Base-by-base conservation (phyloP, 352 stramenopile species). In the Elongisporangium undulatum region DNA sequence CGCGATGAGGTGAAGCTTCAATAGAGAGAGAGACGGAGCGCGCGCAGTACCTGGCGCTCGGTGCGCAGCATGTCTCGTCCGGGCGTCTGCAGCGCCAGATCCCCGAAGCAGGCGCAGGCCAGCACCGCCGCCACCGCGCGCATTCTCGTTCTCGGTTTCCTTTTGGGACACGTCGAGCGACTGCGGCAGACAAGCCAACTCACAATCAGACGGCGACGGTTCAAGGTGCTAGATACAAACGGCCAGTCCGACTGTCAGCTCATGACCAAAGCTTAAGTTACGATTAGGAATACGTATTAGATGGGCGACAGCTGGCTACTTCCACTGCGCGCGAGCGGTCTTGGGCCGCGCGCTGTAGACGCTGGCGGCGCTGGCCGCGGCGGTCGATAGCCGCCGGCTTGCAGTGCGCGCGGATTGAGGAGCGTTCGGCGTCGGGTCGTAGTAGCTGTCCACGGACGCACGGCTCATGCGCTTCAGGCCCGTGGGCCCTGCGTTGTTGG, bases 241-340 rank as follows among this genome's bases (percentile, higher is more conserved):
- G 34, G 34, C 12, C 34, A 45, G 34, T 45, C 34, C 34, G 34
- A 12, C 34, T 45, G 34, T 45, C 34, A 45, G 34, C 12, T 45
- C 29, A 41, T 13, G 29, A 15, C 3, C 24, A 7, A 34, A 34
- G 34, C 34, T 17, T 45, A 45, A 45, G 34, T 45, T 45, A 45
- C 34, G 34, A 45, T 45, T 45, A 45, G 34, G 17, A 45, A 5
- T 45, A 17, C 26, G 26, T 38, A 38, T 38, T 45, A 17, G 5
- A 17, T 45, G 9, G 34, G 34, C 55, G 16, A 7, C 53, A 51
- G 51, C 23, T 26, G 23, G n/a, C 24, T 72, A 89, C 66, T 82
- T 76, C 76, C 76, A 89, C 34, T 81, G 75, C 19, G 74, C 76
- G 55, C 79, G 72, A 29, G 67, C 49, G 51, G 64, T 69, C 52